These are phyloP conservation scores for Rugonectria rugulosa DNA, from an alignment of 2,329 filamentous ascomycete species.

Conservation along the genomic window DNA sequence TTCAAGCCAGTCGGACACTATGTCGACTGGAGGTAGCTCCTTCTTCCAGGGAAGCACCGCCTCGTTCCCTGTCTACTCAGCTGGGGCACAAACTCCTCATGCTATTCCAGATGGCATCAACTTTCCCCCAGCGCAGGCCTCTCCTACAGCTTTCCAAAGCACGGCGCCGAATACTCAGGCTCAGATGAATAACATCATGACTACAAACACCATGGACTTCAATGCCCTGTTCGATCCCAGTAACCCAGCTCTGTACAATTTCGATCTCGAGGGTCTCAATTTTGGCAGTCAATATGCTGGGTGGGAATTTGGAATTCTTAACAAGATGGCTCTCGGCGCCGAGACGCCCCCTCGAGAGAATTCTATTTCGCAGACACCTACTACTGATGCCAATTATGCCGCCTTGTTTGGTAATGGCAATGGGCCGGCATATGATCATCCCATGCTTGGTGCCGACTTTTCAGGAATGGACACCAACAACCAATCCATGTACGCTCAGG, in stretches of 20 bases:
- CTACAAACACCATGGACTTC: constrained; percentile 59
- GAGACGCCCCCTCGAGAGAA: constrained; percentile 78
- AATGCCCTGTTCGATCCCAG: constrained; percentile 83
- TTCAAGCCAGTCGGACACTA: constrained; percentile 56
- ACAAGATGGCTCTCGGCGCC: constrained; percentile 84
- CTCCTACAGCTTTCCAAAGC: constrained; percentile 75
- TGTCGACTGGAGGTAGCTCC: constrained; percentile 51
- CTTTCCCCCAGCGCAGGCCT: constrained; percentile 73
- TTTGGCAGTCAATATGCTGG: constrained; percentile 97
- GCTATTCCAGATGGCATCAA: constrained; percentile 56
- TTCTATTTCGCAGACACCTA: constrained; percentile 52
- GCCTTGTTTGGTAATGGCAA: constrained; percentile 61
- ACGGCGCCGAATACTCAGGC: constrained; percentile 57
- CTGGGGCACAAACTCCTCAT: constrained; percentile 53
- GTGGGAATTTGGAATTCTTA: constrained; percentile 94
- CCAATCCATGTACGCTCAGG: constrained; percentile 59
- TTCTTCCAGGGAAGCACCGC: constrained; percentile 58
- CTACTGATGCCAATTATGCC: constrained; percentile 49
- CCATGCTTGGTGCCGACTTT: constrained; percentile 60
- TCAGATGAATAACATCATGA: constrained; percentile 58
- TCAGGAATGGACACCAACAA: constrained; percentile 58
- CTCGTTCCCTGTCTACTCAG: constrained; percentile 60
- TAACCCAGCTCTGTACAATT: constrained; percentile 93
- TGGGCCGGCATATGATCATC: constrained; percentile 59
- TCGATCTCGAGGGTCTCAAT: constrained; percentile 85